Conservation (phyloP, 2,329 filamentous ascomycete species). For the Daldinia sp. region DNA sequence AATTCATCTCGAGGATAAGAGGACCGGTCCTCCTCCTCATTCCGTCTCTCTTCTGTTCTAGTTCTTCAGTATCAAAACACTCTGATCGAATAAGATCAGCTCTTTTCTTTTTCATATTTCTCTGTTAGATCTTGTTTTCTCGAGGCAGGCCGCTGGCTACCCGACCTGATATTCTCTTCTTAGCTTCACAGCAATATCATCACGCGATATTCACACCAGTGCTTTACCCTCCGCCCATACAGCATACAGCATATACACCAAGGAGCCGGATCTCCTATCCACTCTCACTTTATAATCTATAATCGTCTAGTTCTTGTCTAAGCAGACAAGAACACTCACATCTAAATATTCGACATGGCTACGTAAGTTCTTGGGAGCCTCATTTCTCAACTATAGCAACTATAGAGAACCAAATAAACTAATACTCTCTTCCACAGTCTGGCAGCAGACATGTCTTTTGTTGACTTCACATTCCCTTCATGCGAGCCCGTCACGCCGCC, state of each 20-base stretch:
- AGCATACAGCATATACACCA: constrained; percentile 3
- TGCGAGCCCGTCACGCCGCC: constrained; percentile 65
- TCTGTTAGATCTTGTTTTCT: constrained; percentile 49
- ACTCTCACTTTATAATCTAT: constrained; percentile 46
- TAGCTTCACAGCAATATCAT: constrained; percentile 45
- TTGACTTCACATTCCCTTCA: constrained; percentile 70
- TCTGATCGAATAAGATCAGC: constrained; percentile 49
- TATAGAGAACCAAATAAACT: constrained; percentile 44
- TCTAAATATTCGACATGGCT: constrained; percentile 55
- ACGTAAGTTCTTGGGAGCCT: constrained; percentile 53
- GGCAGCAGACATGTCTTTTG: constrained; percentile 72
- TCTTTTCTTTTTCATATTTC: constrained; percentile 44
- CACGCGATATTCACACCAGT: constrained; percentile 38
- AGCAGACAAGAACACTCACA: constrained; percentile 45
- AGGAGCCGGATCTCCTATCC: constrained; percentile 52
- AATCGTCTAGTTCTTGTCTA: constrained; percentile 48
- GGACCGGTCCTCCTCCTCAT: constrained; percentile 47
- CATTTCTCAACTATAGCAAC: constrained; percentile 13
- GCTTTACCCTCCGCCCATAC: not conserved
- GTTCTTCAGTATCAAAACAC: constrained; percentile 50
- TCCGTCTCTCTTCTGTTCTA: constrained; percentile 42
- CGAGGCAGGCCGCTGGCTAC: constrained; percentile 43
- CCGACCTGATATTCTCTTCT: constrained; percentile 46
- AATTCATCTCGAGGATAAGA: constrained; percentile 51
- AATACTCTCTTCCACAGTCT: constrained; percentile 60